Percentiles rank a stretch among this genome's conserved stretches.
Conservation (phyloP, 2,329 filamentous ascomycete species). For the Oidium heveae region DNA sequence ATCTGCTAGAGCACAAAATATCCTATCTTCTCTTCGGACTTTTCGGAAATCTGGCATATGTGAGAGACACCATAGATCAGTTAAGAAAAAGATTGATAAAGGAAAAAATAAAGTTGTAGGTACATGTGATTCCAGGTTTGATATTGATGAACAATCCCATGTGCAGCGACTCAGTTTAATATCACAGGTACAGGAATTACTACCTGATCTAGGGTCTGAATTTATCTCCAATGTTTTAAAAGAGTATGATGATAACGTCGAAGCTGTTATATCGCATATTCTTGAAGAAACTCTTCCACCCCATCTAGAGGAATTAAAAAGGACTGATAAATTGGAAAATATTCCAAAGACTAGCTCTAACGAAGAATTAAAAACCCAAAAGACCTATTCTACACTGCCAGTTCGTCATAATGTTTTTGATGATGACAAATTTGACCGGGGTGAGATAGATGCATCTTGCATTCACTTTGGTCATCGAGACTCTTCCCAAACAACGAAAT, state of each 20-base stretch:
- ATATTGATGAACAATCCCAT: constrained; percentile 19
- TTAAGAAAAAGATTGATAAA: constrained; percentile 35
- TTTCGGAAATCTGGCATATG: constrained; percentile 30
- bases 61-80: constrained; percentile 19
- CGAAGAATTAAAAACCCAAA: constrained; percentile 11
- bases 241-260: constrained; percentile 51
- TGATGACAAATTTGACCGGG: constrained; percentile 50
- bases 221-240: constrained; percentile 62
- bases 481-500: constrained; percentile 39
- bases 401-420: constrained; percentile 53
- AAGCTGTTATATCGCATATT: constrained; percentile 58
- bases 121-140: constrained; percentile 13
- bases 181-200: constrained; percentile 78
- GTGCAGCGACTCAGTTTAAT: constrained; percentile 66
- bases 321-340: constrained; percentile 21
- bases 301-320: constrained; percentile 38
- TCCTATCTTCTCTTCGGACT: constrained; percentile 31
- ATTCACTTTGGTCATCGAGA: constrained; percentile 58
- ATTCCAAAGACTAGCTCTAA: neutral
- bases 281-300: constrained; percentile 52
- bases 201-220: constrained; percentile 61
- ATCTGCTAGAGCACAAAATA: constrained; percentile 29
- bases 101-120: constrained; percentile 27
- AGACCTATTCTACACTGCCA: constrained; percentile 31
- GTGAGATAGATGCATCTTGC: constrained; percentile 38